Base-by-base conservation (phyloP, 305 asterid genomes). In the Fraxinus albicans region DNA sequence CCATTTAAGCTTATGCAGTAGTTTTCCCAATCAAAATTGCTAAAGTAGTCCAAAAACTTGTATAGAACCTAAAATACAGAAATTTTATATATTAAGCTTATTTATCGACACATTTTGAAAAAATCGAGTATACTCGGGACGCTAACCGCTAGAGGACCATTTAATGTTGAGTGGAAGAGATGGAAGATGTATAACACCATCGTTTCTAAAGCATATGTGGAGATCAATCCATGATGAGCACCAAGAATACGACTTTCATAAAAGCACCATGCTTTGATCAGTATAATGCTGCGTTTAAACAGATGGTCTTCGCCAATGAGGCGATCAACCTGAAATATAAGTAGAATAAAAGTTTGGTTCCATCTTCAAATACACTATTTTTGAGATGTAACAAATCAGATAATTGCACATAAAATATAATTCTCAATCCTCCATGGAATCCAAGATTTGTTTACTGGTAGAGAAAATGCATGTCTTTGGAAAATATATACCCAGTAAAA, bases 191-290 rank as follows among this genome's bases (percentile, higher is more conserved):
- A 93, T 40, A 95, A 82, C 82, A 95, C 97, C 88, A 95, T 78
- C 1, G 97, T 94, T 90, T 95, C 99, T 88, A 95, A 87, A n/a
- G 97, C 99, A 86, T 95, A 95, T 6, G 99, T 95, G 40, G 98
- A 94, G 80, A 95, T 91, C 91, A 95, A 83, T 27, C 97, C 98
- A 47, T 91, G 97, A 85, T 93, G 91, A 80, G 97, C 95, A 79
- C 99, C 99, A 60, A 94, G 97, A 69, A 94, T 89, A 25, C 98
- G 98, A 81, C 98, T 93, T 84, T 95, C 98, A 70, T 95, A 95
- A 83, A 90, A 95, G 89, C 98, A 95, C 98, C 98, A 95, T 2
- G 98, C 92, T 86, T 95, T 95, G 80, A 92, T 91, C 83, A 95
- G 83, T 82, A 95, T 91, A 50, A 95, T 88, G 80, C 99, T 95